phyloP scores from a whole-genome alignment of 2,329 filamentous ascomycete genomes.

The Neocatenulostroma microsporum region DNA sequence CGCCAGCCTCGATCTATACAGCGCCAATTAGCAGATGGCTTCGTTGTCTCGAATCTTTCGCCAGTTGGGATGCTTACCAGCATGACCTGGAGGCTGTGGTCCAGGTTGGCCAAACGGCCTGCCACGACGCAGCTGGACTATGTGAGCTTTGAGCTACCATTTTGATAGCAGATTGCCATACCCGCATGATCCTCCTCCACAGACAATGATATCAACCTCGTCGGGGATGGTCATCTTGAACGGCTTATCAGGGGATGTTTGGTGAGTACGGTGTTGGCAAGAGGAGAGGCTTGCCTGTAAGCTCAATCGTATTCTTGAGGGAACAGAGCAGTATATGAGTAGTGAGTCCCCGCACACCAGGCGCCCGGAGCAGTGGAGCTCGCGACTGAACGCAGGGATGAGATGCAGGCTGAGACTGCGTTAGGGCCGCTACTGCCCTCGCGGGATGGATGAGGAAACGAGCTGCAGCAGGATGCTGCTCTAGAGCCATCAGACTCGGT shows the following conservation, averaged over 20 bases:
- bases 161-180: background rate
- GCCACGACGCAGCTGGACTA: slow-evolving; percentile 40
- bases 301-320: no score
- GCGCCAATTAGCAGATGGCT: no score
- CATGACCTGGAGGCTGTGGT: slow-evolving; percentile 64
- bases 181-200: slow-evolving; percentile 57
- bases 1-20: slow-evolving; percentile 58
- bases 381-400: no score
- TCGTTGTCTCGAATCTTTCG: background rate
- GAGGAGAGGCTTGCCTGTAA: slow-evolving; percentile 1
- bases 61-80: background rate
- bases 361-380: slow-evolving; percentile 1
- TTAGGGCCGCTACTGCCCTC: no score
- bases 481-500: no score
- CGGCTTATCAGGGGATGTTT: no score
- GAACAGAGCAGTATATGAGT: no score
- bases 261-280: background rate
- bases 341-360: slow-evolving; percentile 1
- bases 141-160: slow-evolving; percentile 19
- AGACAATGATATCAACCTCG: slow-evolving; percentile 74
- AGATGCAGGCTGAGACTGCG: no score
- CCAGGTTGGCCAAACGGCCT: slow-evolving; percentile 61
- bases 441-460: no score
- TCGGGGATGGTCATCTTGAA: slow-evolving; percentile 57
- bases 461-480: no score